Percentiles rank a stretch among this genome's conserved stretches.
phyloP scores from a whole-genome alignment of 805 yeast species.

The Candida orba region DNA sequence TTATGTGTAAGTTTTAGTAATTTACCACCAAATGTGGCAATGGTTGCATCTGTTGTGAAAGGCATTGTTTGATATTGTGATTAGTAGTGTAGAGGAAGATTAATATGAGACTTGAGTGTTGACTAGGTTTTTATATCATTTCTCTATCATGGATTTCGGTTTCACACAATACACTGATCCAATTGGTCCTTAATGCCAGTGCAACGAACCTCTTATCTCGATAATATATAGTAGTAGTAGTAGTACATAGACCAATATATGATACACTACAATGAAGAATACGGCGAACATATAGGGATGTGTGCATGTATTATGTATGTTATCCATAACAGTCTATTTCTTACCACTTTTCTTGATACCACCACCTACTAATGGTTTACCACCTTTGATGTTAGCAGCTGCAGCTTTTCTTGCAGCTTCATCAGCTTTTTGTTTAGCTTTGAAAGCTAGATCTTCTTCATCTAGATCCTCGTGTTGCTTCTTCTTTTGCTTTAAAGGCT shows the following conservation, averaged over 20 bases:
- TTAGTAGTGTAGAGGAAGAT: background rate
- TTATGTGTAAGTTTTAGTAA: constrained; percentile 69
- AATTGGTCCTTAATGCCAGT: background rate
- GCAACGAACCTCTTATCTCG: background rate
- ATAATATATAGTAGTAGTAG: no score
- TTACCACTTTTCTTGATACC: constrained; percentile 89
- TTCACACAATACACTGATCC: background rate
- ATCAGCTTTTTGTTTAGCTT: constrained; percentile 91
- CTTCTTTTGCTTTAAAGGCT: constrained; percentile 72
- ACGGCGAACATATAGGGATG: no score
- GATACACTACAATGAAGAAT: no score
- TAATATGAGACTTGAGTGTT: background rate
- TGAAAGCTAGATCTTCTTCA: constrained; percentile 86
- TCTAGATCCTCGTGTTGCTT: constrained; percentile 69
- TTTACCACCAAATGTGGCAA: constrained; percentile 62
- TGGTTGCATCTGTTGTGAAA: constrained; percentile 22
- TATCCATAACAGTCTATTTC: constrained; percentile 31
- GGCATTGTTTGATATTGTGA: constrained; percentile 6
- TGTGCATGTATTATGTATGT: no score
- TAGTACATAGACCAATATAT: no score
- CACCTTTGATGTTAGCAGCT: constrained; percentile 79
- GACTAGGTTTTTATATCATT: background rate
- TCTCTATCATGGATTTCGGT: background rate
- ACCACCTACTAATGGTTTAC: constrained; percentile 89
- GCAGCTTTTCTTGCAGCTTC: constrained; percentile 89